Percentiles rank a stretch among this genome's conserved stretches.
Evolutionary conservation across 2,329 filamentous ascomycete genomes (phyloP).

Genomic region (Plectosphaerella plurivora): DNA sequence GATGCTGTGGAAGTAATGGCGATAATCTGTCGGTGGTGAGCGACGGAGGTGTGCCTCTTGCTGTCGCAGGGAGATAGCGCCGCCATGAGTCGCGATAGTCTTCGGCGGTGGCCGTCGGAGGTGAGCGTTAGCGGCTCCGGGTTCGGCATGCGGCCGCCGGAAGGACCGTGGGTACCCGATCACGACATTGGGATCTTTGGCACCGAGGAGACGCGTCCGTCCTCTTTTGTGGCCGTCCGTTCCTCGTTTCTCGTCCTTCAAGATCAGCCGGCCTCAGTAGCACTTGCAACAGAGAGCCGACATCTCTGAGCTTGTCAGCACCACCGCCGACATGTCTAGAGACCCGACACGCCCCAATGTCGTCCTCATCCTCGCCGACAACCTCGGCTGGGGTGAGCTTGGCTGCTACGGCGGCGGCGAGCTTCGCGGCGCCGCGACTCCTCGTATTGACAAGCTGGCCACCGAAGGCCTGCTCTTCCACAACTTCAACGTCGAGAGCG

Average conservation of each 20-base stretch:
- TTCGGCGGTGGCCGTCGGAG: slow-evolving; percentile 4
- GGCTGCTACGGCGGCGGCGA: slow-evolving; percentile 26
- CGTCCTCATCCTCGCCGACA: slow-evolving; percentile 28
- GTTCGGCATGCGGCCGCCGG: not conserved
- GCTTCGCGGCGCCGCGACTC: slow-evolving; percentile 26
- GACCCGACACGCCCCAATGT: slow-evolving; percentile 21
- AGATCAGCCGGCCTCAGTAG: not conserved
- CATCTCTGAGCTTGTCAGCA: no score
- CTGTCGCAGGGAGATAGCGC: not conserved
- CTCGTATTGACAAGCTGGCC: slow-evolving; percentile 25
- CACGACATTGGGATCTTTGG: not conserved
- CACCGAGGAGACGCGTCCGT: no score
- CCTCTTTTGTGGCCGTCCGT: not conserved
- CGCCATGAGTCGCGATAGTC: not conserved
- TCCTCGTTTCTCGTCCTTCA: not conserved
- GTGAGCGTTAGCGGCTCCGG: slow-evolving; percentile 1
- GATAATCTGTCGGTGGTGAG: not conserved
- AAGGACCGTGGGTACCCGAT: not conserved
- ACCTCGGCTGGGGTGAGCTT: slow-evolving; percentile 30
- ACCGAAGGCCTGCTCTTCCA: slow-evolving; percentile 25
- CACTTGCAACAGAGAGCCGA: no score
- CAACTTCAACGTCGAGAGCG: slow-evolving; percentile 32
- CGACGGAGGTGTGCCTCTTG: not conserved
- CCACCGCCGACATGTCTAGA: slow-evolving; percentile 10
- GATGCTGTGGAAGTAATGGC: not conserved